Conservation (phyloP, 805 yeast genomes). For the Candida ficus region DNA sequence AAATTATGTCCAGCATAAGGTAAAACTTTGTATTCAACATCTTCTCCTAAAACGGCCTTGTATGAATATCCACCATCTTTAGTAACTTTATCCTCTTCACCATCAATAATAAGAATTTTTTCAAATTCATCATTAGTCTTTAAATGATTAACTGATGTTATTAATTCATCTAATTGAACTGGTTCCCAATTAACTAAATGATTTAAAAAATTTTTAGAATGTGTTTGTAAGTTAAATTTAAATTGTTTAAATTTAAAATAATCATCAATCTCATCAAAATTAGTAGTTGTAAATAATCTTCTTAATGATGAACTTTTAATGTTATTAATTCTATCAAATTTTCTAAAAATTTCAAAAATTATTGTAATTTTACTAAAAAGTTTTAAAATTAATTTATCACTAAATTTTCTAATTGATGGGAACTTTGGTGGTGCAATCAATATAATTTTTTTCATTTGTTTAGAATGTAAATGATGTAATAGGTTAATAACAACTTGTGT, state of each 20-base stretch:
- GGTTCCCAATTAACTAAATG: slow-evolving; percentile 19
- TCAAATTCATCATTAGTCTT: not conserved
- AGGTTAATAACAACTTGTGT: slow-evolving; percentile 48
- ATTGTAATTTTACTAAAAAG: slow-evolving; percentile 6
- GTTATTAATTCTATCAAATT: slow-evolving; percentile 23
- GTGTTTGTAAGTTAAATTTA: slow-evolving; percentile 22
- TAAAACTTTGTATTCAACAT: slow-evolving; percentile 13
- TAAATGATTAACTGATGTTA: slow-evolving; percentile 9
- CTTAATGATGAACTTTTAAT: slow-evolving; percentile 17
- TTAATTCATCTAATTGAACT: slow-evolving; percentile 12
- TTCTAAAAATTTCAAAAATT: slow-evolving; percentile 20
- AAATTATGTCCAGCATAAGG: slow-evolving; percentile 21
- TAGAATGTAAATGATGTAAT: slow-evolving; percentile 3
- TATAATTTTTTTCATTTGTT: slow-evolving; percentile 16
- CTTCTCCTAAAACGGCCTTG: slow-evolving; percentile 17
- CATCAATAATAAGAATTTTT: slow-evolving; percentile 20
- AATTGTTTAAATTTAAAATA: slow-evolving; percentile 23
- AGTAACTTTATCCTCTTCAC: slow-evolving; percentile 19
- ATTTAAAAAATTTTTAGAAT: slow-evolving; percentile 17
- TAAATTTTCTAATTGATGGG: slow-evolving; percentile 7
- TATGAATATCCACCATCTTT: slow-evolving; percentile 19
- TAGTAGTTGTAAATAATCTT: slow-evolving; percentile 14
- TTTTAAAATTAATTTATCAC: slow-evolving; percentile 3
- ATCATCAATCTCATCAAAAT: slow-evolving; percentile 8
- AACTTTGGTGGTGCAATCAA: slow-evolving; percentile 46